Base-by-base conservation (phyloP, 2,329 filamentous ascomycete genomes). In the Aspergillus neotritici region DNA sequence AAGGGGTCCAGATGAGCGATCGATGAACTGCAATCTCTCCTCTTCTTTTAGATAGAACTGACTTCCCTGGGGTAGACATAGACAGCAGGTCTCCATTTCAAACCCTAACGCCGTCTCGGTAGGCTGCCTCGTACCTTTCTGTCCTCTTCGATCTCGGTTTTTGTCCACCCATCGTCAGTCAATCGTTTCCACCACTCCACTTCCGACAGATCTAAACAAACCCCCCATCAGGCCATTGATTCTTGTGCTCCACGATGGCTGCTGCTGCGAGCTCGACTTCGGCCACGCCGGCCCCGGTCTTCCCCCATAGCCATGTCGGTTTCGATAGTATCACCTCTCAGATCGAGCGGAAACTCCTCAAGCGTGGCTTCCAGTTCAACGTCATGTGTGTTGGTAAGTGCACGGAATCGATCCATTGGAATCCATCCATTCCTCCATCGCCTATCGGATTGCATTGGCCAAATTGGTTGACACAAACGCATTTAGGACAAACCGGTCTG, bases 321-420 rank as follows among this genome's bases (percentile, higher is more conserved):
- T 98, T 98, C 78, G 93, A 98, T 78, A 96, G 89, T 78, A 98
- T 98, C 79, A 98, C 93, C 61, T 89, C 85, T 58, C 93, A 98
- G 79, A 98, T 98, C 63, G 93, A 98, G 84, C 86, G 87, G 77
- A 98, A 98, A 85, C 85, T 97, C 68, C 73, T 98, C 76, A 98
- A 98, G 82, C 89, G 93, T 74, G 93, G 93, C 62, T 98, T 98
- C 74, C 93, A 98, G 74, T 98, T 98, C 83, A 98, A 98, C 71
- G 86, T 97, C 66, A 97, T 97, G 72, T 96, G 90, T 70, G 93
- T 97, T 70, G 93, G 93, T 97, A 79, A 70, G 91, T 84, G n/a
- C n/a, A n/a, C n/a, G n/a, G n/a, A n/a, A n/a, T n/a, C n/a, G n/a
- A n/a, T n/a, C n/a, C n/a, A n/a, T n/a, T n/a, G n/a, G n/a, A n/a